A percentile compares a stretch with the other conserved stretches of the same genome.
phyloP scores from a whole-genome alignment of 1,284 basidiomycete species.

The Tilletia setariae region DNA sequence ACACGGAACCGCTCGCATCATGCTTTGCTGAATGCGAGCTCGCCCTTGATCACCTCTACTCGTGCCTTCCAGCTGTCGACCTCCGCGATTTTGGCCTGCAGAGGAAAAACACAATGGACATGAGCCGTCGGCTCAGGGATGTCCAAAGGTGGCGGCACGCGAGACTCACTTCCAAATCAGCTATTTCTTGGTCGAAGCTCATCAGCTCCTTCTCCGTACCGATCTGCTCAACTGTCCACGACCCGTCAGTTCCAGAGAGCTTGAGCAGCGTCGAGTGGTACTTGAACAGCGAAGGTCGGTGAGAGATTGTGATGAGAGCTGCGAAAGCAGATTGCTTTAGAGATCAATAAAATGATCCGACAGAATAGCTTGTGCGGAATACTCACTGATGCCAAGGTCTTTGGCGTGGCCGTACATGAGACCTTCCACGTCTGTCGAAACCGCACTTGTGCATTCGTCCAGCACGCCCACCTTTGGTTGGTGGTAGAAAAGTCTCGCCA shows the following conservation, averaged over 20 bases:
- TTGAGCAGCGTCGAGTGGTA: constrained; percentile 80
- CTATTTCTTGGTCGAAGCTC: constrained; percentile 60
- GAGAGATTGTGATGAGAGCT: constrained; percentile 73
- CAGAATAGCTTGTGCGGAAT: background rate
- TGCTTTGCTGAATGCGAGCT: constrained; percentile 50
- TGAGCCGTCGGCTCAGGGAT: background rate
- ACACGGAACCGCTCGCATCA: background rate
- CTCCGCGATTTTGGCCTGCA: constrained; percentile 49
- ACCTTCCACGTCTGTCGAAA: constrained; percentile 93
- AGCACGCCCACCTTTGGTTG: constrained; percentile 63
- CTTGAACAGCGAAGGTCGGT: constrained; percentile 60
- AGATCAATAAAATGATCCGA: background rate
- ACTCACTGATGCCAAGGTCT: constrained; percentile 71
- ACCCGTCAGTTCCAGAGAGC: constrained; percentile 65
- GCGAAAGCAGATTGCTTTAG: background rate
- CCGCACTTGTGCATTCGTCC: constrained; percentile 87
- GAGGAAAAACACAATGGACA: background rate
- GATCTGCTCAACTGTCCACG: constrained; percentile 69
- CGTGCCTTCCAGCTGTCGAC: constrained; percentile 56
- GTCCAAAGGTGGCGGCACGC: too few relatives aligned
- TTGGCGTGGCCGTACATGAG: constrained; percentile 94
- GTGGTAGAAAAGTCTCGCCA: constrained; percentile 74
- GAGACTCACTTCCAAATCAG: constrained; percentile 42
- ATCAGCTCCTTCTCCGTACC: constrained; percentile 72
- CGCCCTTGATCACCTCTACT: constrained; percentile 54